Base-by-base conservation (phyloP, 2,329 filamentous ascomycete species). In the Tolypocladium nubicola region DNA sequence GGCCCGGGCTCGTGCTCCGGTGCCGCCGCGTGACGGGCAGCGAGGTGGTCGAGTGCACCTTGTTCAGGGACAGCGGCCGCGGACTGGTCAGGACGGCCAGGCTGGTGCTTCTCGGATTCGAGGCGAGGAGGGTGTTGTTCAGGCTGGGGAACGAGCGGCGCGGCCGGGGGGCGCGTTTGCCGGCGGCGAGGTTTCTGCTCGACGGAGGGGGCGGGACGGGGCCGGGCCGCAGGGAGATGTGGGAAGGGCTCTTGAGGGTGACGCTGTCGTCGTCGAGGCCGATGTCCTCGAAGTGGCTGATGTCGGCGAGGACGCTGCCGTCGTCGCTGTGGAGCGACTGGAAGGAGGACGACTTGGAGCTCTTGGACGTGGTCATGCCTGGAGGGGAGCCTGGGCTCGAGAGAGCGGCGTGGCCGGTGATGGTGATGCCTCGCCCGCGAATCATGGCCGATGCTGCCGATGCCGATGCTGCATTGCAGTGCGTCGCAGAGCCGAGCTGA, bases 261-360 rank as follows among this genome's bases (percentile, higher is more conserved):
- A 71, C 57, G 62, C 65, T 58, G 65, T 70, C 78, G 60, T 91
- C 86, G 64, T 91, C 87, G 37, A 97, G 83, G 14, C 88, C 90
- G 69, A 97, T 96, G 62, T 97, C 93, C 70, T 97, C 93, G 66
- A 97, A 97, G 70, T 97, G 86, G 61, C 84, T 85, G 58, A 87
- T 82, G 67, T 96, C 89, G 55, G 84, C 80, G 52, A 89, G 76
- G 54, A 85, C 80, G 63, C 80, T 83, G 66, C 86, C 84, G 64
- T 89, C 88, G 66, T 90, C 87, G 66, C 86, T 87, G 60, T 83
- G 85, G 57, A 88, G 86, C 41, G 91, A 96, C 64, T 87, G 87
- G 66, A 93, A 88, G 54, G 90, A 96, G 6, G 90, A 95, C 35
- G 90, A 91, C 73, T 94, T 95, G 62, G 90, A 96, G 61, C 90